Evolutionary conservation across 169 alveolate genomes (phyloP).

Genomic region (Cryptosporidium andersoni): DNA sequence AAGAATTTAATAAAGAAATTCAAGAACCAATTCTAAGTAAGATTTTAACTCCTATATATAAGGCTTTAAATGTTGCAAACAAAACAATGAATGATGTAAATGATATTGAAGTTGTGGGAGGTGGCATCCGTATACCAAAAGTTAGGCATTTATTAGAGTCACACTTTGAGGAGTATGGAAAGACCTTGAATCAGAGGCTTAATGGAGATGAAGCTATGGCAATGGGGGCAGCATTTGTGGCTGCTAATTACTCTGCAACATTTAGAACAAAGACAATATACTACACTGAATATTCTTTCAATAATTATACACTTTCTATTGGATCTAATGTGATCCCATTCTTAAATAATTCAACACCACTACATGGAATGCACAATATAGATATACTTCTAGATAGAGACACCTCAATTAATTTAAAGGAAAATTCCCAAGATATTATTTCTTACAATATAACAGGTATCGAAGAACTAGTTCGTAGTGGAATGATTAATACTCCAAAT

Average conservation of each 20-base stretch:
- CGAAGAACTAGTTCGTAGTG: conserved; percentile 2
- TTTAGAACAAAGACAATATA: conserved; percentile 44
- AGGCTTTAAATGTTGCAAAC: conserved; percentile 73
- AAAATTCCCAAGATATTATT: conserved; percentile 19
- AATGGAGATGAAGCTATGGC: conserved; percentile 87
- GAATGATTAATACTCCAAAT: background rate
- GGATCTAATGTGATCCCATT: conserved; percentile 16
- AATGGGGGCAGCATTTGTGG: conserved; percentile 81
- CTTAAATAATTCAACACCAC: conserved; percentile 10
- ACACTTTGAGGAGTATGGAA: conserved; percentile 58
- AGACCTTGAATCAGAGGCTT: conserved; percentile 77
- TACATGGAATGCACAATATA: conserved; percentile 29
- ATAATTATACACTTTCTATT: conserved; percentile 4
- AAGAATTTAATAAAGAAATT: conserved; percentile 75
- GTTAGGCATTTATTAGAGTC: conserved; percentile 74
- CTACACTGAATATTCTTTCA: conserved; percentile 48
- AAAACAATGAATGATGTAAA: conserved; percentile 70
- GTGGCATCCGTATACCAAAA: conserved; percentile 81
- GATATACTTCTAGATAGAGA: conserved; percentile 11
- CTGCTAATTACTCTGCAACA: conserved; percentile 77
- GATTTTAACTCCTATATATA: conserved; percentile 75
- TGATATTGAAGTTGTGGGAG: conserved; percentile 81
- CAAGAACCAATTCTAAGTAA: conserved; percentile 49
- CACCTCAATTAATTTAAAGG: conserved; percentile 1
- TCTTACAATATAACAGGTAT: conserved; percentile 47